Evolutionary conservation across 2,329 filamentous ascomycete species (phyloP).

Genomic region (Fusarium armeniacum): DNA sequence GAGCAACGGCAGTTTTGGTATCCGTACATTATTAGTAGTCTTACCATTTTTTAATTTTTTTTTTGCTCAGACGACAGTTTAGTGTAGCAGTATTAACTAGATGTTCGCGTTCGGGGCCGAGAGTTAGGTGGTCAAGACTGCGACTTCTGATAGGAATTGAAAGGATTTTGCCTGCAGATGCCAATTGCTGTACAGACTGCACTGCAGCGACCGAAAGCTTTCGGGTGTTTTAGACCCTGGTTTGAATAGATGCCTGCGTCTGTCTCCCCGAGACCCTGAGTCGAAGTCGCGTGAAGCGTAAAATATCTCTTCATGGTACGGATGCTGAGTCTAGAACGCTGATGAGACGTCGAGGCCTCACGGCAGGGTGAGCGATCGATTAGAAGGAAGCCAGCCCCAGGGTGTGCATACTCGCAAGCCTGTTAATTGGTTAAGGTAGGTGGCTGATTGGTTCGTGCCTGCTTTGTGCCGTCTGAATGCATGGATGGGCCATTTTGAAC

Average conservation of each 20-base stretch:
- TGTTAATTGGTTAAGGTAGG: background rate
- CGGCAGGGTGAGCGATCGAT: background rate
- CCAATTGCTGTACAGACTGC: background rate
- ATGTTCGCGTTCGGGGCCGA: background rate
- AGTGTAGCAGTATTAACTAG: background rate
- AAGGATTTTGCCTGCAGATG: background rate
- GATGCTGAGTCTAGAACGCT: conserved; percentile 44
- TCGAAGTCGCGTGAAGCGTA: conserved; percentile 16
- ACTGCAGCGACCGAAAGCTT: conserved; percentile 15
- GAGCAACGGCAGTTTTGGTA: conserved; percentile 1
- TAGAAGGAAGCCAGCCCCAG: background rate
- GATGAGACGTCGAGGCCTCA: conserved; percentile 10
- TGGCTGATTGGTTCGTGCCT: conserved; percentile 29
- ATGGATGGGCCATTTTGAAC: conserved; percentile 1
- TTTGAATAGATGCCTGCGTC: background rate
- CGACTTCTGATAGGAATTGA: background rate
- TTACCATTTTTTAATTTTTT: background rate
- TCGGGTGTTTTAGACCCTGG: conserved; percentile 12
- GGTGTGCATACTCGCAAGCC: background rate
- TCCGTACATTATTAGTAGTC: background rate
- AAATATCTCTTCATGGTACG: conserved; percentile 19
- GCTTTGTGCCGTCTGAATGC: conserved; percentile 12
- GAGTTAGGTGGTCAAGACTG: background rate
- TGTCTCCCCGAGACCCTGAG: conserved; percentile 22
- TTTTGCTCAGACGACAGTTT: background rate